phyloP scores from a whole-genome alignment of 345 rosid genomes.

The Noccaea bulbosa region DNA sequence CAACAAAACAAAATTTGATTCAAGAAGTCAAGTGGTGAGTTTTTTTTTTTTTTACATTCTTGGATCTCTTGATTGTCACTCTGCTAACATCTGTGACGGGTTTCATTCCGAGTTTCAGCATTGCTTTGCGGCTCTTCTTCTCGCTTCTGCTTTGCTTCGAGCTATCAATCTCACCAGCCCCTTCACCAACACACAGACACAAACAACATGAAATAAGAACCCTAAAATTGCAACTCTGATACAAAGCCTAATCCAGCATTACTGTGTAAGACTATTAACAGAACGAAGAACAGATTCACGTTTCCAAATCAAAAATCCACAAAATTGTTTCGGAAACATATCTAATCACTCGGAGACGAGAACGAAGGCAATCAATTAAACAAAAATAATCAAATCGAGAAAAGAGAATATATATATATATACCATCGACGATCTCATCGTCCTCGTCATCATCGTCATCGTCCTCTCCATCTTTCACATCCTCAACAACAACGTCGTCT shows the following conservation, averaged over 20 bases:
- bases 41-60: slow-evolving; percentile 56
- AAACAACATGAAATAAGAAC: slow-evolving; percentile 12
- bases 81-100: slow-evolving; percentile 80
- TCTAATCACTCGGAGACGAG: not conserved
- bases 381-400: not conserved
- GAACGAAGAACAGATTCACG: slow-evolving; percentile 4
- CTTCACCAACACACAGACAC: slow-evolving; percentile 4
- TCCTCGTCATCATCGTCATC: slow-evolving; percentile 76
- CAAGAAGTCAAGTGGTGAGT: not conserved
- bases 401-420: not conserved
- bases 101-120: slow-evolving; percentile 87
- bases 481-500: slow-evolving; percentile 56
- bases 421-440: slow-evolving; percentile 64
- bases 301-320: slow-evolving; percentile 12
- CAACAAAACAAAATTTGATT: not conserved
- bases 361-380: not conserved
- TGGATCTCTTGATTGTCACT: slow-evolving; percentile 85
- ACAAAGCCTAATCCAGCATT: not conserved
- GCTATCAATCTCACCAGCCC: slow-evolving; percentile 68
- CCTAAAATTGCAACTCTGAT: not conserved
- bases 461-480: slow-evolving; percentile 74
- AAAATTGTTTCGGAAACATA: not conserved
- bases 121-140: slow-evolving; percentile 86
- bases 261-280: not conserved
- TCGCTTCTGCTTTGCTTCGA: slow-evolving; percentile 90